A percentile compares a stretch with the other conserved stretches of the same genome.
Evolutionary conservation across 2,329 filamentous ascomycete genomes (phyloP).

Genomic region (Raffaelea arxii): DNA sequence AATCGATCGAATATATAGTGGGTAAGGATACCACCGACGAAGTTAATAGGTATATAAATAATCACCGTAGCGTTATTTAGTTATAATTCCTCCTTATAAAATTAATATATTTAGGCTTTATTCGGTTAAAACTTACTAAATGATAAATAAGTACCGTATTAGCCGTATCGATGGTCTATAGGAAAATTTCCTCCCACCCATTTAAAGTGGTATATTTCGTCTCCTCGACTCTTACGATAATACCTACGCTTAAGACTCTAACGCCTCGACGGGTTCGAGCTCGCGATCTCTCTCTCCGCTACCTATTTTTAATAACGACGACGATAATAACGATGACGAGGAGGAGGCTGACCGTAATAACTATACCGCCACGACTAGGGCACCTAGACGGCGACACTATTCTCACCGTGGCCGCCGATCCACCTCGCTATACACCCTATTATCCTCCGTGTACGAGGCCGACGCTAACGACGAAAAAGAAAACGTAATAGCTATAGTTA

Average conservation of each 20-base stretch:
- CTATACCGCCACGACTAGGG: not conserved
- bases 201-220: slow-evolving; percentile 77
- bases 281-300: slow-evolving; percentile 30
- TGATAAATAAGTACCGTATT: slow-evolving; percentile 76
- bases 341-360: not conserved
- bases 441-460: slow-evolving; percentile 31
- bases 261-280: slow-evolving; percentile 18
- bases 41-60: slow-evolving; percentile 68
- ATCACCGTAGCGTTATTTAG: too few species aligned
- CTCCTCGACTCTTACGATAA: too few species aligned
- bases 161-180: slow-evolving; percentile 73
- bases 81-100: too few species aligned
- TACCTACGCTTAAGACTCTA: slow-evolving; percentile 22
- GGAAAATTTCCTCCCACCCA: slow-evolving; percentile 82
- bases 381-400: not conserved
- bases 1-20: slow-evolving; percentile 87
- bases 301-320: slow-evolving; percentile 35
- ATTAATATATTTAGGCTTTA: slow-evolving; percentile 57
- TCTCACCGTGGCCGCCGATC: slow-evolving; percentile 16
- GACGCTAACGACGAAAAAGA: slow-evolving; percentile 30
- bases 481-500: slow-evolving; percentile 17
- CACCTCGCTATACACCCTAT: slow-evolving; percentile 51
- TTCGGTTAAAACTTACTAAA: slow-evolving; percentile 62
- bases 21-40: slow-evolving; percentile 92
- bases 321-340: slow-evolving; percentile 11